Evolutionary conservation across 2,329 filamentous ascomycete genomes (phyloP), one percentile per base, ranked within the genome.

Genomic region (Ophiostoma angusticollis): DNA sequence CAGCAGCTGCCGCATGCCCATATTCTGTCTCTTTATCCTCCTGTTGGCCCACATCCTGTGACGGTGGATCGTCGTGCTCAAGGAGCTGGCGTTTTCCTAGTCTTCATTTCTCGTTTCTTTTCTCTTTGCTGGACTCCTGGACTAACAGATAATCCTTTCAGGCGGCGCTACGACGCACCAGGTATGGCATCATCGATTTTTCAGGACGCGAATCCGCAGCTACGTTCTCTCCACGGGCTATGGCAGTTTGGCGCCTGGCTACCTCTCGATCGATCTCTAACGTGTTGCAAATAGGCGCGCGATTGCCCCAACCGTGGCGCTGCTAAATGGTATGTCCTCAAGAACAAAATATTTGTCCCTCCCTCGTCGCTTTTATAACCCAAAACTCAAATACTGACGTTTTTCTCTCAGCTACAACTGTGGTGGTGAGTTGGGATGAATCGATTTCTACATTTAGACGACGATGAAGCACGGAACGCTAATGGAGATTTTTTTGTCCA

Each of bases 231-330:
- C 27, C 17, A 23, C 13, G 5, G 7, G 11, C 25, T n/a, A n/a
- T n/a, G n/a, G n/a, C 23, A 14, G 9, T 24, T 12, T 13, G 9
- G 19, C 21, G 28, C 14, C 22, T 17, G n/a, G n/a, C n/a, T n/a
- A n/a, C 35, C 33, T 22, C 9, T 18, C n/a, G 23, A 12, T 6
- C 12, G 3, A 41, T 44, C 34, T 49, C 49, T 54, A 43, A 57
- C 55, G 51, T 40, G 57, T 47, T 43, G 45, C 8, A 41, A 23
- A 21, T 21, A 85, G 82, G 82, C 83, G 55, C 81, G 83, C 55
- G 83, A 89, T 56, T 91, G 84, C 72, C 84, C 84, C 55, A 84
- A 78, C 70, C 81, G 82, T 65, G 81, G 81, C 53, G 78, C 79
- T 52, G 76, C 82, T 53, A 86, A 84, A 63, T 87, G 82, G 81